These are phyloP conservation scores for Penicillium verrucosum DNA, from an alignment of 2,329 filamentous ascomycete genomes.

Conservation along the genomic window DNA sequence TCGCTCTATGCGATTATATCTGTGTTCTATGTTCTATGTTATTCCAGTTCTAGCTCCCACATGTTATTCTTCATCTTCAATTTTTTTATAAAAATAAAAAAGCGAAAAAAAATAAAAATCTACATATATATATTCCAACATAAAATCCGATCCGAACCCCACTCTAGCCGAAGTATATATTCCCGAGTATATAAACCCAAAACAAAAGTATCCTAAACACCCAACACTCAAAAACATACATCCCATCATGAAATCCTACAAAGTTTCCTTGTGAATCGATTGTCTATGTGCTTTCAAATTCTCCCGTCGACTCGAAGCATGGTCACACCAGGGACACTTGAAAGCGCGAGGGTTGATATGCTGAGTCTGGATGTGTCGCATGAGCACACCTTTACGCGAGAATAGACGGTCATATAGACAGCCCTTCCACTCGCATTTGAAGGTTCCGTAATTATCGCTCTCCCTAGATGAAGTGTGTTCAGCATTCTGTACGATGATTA, in stretches of 20 bases:
- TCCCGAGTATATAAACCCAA: not conserved
- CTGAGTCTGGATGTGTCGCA: conserved; percentile 6
- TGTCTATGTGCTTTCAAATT: conserved; percentile 6
- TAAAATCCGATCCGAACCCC: not conserved
- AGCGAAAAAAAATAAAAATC: not conserved
- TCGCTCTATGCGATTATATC: not conserved
- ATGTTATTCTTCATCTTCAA: not conserved
- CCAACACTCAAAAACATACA: not conserved
- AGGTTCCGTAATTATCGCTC: not conserved
- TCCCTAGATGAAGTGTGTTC: not conserved
- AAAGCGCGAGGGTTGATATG: conserved; percentile 3
- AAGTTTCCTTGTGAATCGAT: not conserved
- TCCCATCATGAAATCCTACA: not conserved
- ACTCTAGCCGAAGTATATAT: conserved; percentile 5
- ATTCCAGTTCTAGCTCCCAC: not conserved
- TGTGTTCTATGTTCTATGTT: not conserved
- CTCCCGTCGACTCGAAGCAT: conserved; percentile 3
- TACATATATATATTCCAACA: not conserved
- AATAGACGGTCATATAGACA: conserved; percentile 4
- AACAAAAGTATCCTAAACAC: not conserved
- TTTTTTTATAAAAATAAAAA: not conserved
- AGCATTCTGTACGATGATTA: not conserved
- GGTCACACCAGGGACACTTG: conserved; percentile 1
- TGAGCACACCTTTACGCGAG: conserved; percentile 4
- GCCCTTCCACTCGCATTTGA: conserved; percentile 2